These are phyloP conservation scores for Kodamaea kaohsiungensis DNA, from an alignment of 805 yeast genomes.

Conservation along the genomic window DNA sequence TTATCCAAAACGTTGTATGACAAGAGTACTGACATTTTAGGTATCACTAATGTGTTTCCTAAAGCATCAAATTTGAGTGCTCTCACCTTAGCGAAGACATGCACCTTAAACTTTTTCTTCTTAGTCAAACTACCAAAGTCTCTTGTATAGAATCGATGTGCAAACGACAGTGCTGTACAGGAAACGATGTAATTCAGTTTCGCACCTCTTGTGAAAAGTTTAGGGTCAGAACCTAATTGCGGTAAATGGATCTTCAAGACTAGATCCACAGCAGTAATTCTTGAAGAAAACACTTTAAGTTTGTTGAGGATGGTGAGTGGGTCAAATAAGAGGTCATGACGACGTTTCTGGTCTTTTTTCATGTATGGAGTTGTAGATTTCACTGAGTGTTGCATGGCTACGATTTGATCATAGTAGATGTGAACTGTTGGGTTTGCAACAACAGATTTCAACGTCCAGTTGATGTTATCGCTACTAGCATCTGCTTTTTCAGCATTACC, in stretches of 20 bases:
- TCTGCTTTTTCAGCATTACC: constrained; percentile 8
- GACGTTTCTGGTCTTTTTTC: neutral
- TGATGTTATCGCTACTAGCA: constrained; percentile 9
- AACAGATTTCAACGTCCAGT: constrained; percentile 20
- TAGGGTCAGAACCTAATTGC: constrained; percentile 17
- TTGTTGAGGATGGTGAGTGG: constrained; percentile 9
- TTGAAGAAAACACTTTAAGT: constrained; percentile 21
- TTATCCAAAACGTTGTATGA: constrained; percentile 26
- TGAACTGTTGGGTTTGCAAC: constrained; percentile 38
- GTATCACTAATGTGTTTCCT: constrained; percentile 30
- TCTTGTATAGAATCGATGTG: constrained; percentile 30
- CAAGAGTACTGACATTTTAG: constrained; percentile 28
- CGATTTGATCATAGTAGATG: constrained; percentile 39
- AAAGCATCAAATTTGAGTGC: constrained; percentile 30
- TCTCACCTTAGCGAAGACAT: constrained; percentile 28
- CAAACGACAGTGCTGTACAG: constrained; percentile 22
- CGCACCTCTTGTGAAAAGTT: constrained; percentile 21
- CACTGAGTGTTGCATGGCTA: neutral
- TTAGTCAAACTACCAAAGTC: constrained; percentile 15
- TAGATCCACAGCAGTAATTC: constrained; percentile 33
- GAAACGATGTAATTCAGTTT: constrained; percentile 24
- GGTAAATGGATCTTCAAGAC: constrained; percentile 33
- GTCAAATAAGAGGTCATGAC: constrained; percentile 1
- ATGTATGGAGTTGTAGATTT: neutral
- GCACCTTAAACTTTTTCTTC: constrained; percentile 11